These are phyloP conservation scores for Colletotrichum tropicicola DNA, from an alignment of 2,329 filamentous ascomycete species.

Conservation along the genomic window DNA sequence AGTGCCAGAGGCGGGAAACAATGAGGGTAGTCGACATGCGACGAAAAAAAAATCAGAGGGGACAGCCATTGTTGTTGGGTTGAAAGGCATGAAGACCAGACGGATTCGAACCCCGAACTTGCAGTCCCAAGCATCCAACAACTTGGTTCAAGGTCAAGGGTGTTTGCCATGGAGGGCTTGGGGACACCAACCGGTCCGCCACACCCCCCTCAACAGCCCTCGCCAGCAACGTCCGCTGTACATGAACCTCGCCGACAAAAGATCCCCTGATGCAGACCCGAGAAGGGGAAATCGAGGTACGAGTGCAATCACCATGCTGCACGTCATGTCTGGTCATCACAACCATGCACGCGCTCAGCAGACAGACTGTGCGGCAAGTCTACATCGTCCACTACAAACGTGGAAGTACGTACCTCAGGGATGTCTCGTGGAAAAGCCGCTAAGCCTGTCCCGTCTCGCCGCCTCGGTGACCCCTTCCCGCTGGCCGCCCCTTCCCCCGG, in stretches of 20 bases:
- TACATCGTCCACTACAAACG: neutral
- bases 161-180: no score
- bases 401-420: no score
- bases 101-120: neutral
- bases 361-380: no score
- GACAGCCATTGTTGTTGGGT: neutral
- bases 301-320: neutral
- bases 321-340: neutral
- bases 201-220: no score
- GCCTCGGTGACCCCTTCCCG: neutral
- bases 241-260: no score
- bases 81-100: conserved; percentile 1
- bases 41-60: neutral
- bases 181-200: no score
- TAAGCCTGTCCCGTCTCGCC: conserved; percentile 13
- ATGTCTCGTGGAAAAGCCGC: no score
- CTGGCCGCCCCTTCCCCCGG: neutral
- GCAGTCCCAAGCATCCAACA: no score
- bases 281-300: neutral
- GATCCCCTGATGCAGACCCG: no score
- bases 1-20: neutral
- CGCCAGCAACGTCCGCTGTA: no score
- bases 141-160: no score
- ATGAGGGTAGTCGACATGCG: neutral
- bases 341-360: no score